A percentile compares a stretch with the other conserved stretches of the same genome.
These are phyloP conservation scores for Zarea fungicola DNA, from an alignment of 2,329 filamentous ascomycete species.

Conservation along the genomic window DNA sequence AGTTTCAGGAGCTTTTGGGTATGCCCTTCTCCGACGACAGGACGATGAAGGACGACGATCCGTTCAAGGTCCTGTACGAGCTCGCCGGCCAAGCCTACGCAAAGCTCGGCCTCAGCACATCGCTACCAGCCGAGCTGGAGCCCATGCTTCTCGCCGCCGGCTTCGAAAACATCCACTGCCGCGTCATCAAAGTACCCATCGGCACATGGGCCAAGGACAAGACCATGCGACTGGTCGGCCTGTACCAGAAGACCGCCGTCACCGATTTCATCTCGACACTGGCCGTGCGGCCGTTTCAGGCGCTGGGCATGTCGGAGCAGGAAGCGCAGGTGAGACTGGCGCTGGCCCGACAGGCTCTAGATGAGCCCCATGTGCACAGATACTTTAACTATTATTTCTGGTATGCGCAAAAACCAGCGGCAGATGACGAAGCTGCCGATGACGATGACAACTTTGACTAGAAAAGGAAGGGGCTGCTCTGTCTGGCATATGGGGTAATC, in stretches of 20 bases:
- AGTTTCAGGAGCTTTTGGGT: slow-evolving; percentile 42
- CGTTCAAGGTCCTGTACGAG: slow-evolving; percentile 30
- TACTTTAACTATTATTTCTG: slow-evolving; percentile 39
- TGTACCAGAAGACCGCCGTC: slow-evolving; percentile 39
- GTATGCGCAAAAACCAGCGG: slow-evolving; percentile 38
- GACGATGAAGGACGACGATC: slow-evolving; percentile 37
- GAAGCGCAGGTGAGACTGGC: slow-evolving; percentile 30
- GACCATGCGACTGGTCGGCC: slow-evolving; percentile 35
- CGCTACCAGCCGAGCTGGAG: slow-evolving; percentile 29
- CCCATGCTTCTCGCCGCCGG: slow-evolving; percentile 34
- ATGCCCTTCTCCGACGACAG: slow-evolving; percentile 38
- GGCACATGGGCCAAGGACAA: slow-evolving; percentile 40
- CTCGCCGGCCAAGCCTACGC: slow-evolving; percentile 26
- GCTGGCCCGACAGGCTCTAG: slow-evolving; percentile 28
- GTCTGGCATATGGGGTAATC: too few species aligned
- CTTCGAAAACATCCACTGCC: slow-evolving; percentile 39
- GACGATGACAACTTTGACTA: too few species aligned
- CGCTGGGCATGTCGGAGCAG: slow-evolving; percentile 29
- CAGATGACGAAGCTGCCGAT: too few species aligned
- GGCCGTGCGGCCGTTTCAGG: slow-evolving; percentile 36
- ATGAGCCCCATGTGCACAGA: slow-evolving; percentile 32
- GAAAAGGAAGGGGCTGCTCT: too few species aligned
- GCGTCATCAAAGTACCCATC: slow-evolving; percentile 41
- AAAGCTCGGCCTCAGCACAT: slow-evolving; percentile 35
- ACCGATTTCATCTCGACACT: slow-evolving; percentile 37